Conservation (phyloP, 768 basidiomycete species). For the Tulasnella calospora region DNA sequence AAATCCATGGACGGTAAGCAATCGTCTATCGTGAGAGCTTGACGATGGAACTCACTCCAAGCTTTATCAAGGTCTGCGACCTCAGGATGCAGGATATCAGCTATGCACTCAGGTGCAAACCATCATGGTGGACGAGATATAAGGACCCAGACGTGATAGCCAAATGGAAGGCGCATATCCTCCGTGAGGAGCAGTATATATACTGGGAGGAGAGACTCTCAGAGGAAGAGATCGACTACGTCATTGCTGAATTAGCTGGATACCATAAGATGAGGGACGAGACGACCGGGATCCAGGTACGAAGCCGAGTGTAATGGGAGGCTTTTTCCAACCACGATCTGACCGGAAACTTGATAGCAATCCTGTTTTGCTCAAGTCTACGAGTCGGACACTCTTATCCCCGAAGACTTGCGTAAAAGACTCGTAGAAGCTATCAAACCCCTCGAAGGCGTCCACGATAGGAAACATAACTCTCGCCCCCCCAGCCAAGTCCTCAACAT, state of each 20-base stretch:
- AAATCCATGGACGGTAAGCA: too few relatives aligned
- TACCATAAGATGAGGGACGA: slow-evolving; percentile 18
- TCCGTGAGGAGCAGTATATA: neutral
- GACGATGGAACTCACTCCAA: too few relatives aligned
- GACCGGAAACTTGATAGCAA: neutral
- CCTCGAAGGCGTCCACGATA: slow-evolving; percentile 33
- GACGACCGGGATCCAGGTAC: slow-evolving; percentile 7
- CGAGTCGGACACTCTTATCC: slow-evolving; percentile 38
- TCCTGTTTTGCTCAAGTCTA: slow-evolving; percentile 31
- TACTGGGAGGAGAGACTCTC: neutral
- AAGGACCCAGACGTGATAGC: neutral
- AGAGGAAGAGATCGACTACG: neutral
- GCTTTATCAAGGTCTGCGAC: too few relatives aligned
- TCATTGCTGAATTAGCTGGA: slow-evolving; percentile 5
- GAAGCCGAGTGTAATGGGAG: too few relatives aligned
- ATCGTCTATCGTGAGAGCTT: too few relatives aligned
- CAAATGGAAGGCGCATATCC: slow-evolving; percentile 6
- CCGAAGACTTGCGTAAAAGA: slow-evolving; percentile 31
- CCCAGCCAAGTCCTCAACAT: slow-evolving; percentile 40
- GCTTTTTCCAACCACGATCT: neutral
- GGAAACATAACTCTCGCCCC: too few relatives aligned
- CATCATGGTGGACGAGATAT: slow-evolving; percentile 20
- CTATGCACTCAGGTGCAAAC: slow-evolving; percentile 13
- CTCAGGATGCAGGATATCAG: neutral
- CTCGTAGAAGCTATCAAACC: slow-evolving; percentile 33